Base-by-base conservation (phyloP, 192 early-diverging fungal genomes). In the Piromyces finnis region DNA sequence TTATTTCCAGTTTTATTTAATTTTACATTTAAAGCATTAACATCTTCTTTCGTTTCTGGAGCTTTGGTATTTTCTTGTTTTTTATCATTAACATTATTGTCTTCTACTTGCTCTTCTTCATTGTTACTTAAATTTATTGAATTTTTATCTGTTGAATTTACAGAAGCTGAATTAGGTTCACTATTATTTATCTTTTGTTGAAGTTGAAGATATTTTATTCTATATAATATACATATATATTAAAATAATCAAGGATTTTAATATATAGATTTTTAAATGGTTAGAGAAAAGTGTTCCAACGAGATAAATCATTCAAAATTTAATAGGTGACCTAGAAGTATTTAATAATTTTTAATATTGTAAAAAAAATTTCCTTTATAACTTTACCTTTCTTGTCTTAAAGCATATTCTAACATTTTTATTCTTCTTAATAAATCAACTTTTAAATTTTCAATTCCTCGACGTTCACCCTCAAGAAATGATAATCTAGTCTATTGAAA, bases 341-440 rank as follows among this genome's bases (percentile, higher is more conserved):
- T n/a, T n/a, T n/a, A n/a, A n/a, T n/a, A n/a, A n/a, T n/a, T n/a
- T n/a, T n/a, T n/a, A n/a, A n/a, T n/a, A n/a, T n/a, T n/a, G n/a
- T n/a, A n/a, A n/a, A n/a, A n/a, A n/a, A n/a, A n/a, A n/a, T n/a
- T n/a, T n/a, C n/a, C n/a, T n/a, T n/a, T n/a, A n/a, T n/a, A n/a
- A n/a, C n/a, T 37, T 14, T 87, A 93, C 94, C 94, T 89, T 83
- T 95, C 93, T 79, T 92, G 89, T 79, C 88, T 80, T 80, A 96
- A 81, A 17, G 92, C 91, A 85, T 88, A 94, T 83, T 96, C 94
- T 15, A 96, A 87, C 95, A 96, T 95, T 84, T 94, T 94, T 29
- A 94, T 88, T 26, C 94, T 86, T 82, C 90, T 87, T 84, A 92
- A 84, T 81, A 96, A 83, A 86, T 95, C 94, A 30, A 85, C 84